Evolutionary conservation across 306 rosid genomes (phyloP).

Genomic region (Parietaria judaica): DNA sequence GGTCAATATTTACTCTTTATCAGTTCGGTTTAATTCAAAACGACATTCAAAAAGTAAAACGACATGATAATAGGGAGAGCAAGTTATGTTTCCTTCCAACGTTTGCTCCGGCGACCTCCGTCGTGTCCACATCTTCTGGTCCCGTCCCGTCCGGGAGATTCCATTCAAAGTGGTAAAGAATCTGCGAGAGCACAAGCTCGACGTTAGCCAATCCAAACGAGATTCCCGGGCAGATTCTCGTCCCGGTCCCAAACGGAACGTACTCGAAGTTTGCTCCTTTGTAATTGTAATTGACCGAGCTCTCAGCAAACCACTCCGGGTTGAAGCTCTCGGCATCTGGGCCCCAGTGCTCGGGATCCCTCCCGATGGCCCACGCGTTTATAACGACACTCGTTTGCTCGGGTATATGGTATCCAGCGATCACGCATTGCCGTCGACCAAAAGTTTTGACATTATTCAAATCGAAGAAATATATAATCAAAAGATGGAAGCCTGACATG

Average conservation of each 20-base stretch:
- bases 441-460: too few species aligned
- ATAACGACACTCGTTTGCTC: background rate
- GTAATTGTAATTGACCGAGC: background rate
- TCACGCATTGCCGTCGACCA: background rate
- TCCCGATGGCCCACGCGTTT: background rate
- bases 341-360: background rate
- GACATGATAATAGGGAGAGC: too few species aligned
- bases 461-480: too few species aligned
- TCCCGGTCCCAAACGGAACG: background rate
- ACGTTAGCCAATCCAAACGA: background rate
- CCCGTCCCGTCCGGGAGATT: background rate
- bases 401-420: background rate
- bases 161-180: slow-evolving; percentile 1
- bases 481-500: too few species aligned
- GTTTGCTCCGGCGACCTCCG: background rate
- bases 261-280: background rate
- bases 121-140: background rate
- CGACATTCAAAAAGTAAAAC: too few species aligned
- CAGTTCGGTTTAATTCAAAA: too few species aligned
- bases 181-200: background rate
- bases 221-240: background rate
- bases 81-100: background rate
- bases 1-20: too few species aligned
- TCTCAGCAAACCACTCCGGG: slow-evolving; percentile 1
- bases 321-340: background rate